Conservation (phyloP, 176 grass and related monocot genomes). For the Pontederia paniculata region DNA sequence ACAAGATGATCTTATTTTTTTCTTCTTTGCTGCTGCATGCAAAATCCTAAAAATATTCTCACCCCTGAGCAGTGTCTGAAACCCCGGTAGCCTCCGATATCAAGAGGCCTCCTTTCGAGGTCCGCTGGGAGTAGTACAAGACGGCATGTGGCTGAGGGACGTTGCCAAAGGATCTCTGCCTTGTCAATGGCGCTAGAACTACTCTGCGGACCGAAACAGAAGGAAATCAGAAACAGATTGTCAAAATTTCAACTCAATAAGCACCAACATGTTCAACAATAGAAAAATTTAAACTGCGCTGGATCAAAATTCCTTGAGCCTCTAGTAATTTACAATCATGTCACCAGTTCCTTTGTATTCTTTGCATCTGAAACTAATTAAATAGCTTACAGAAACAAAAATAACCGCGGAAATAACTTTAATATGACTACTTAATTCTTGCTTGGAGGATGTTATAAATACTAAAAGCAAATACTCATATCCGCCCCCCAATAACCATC, state of each 20-base stretch:
- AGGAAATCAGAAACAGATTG: neutral
- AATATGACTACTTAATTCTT: no score
- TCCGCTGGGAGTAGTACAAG: constrained; percentile 27
- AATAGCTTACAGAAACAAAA: no score
- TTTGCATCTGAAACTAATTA: no score
- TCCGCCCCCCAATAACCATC: no score
- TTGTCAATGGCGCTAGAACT: constrained; percentile 22
- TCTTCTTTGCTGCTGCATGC: no score
- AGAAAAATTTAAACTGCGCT: neutral
- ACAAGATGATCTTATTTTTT: neutral
- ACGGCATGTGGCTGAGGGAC: constrained; percentile 9
- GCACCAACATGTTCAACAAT: neutral
- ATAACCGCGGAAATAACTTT: no score
- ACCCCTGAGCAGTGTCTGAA: constrained; percentile 24
- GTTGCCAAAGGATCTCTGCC: constrained; percentile 18
- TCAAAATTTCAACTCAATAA: neutral
- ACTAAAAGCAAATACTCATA: no score
- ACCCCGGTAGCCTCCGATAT: constrained; percentile 23
- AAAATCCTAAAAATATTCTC: no score
- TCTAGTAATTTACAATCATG: no score
- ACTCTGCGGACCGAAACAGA: neutral
- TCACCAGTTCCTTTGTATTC: no score
- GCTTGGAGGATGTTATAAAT: no score
- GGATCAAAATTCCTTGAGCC: no score
- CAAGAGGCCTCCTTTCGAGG: constrained; percentile 22